Evolutionary conservation across 306 rosid genomes (phyloP).

Genomic region (Rosa rugosa): DNA sequence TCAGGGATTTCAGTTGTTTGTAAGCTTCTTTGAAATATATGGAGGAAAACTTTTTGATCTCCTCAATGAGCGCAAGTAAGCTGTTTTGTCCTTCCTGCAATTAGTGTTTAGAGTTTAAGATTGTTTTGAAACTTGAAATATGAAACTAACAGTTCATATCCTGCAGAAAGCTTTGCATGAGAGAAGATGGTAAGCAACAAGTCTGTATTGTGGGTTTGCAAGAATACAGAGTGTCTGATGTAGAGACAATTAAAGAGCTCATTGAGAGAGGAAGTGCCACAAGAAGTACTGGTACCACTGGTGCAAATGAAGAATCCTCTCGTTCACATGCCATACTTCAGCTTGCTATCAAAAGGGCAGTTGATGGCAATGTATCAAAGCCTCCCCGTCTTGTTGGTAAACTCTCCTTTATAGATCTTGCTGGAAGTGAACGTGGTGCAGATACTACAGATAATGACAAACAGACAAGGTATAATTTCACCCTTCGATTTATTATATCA

Average conservation of each 20-base stretch:
- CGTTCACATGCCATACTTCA: constrained; percentile 99
- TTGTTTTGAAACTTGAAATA: constrained; percentile 20
- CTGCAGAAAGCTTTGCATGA: constrained; percentile 94
- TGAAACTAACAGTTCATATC: constrained; percentile 22
- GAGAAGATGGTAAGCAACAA: constrained; percentile 98
- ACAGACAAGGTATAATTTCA: constrained; percentile 69
- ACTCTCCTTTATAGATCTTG: constrained; percentile 98
- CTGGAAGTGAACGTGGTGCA: constrained; percentile 99
- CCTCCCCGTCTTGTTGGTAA: constrained; percentile 91
- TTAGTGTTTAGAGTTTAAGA: constrained; percentile 8
- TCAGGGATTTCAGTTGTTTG: constrained; percentile 88
- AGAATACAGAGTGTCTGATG: constrained; percentile 91
- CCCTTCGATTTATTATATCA: constrained; percentile 1
- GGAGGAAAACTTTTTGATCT: constrained; percentile 98
- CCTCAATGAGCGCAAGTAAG: constrained; percentile 92
- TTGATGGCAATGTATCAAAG: constrained; percentile 81
- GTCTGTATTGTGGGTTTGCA: constrained; percentile 99
- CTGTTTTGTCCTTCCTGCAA: constrained; percentile 19
- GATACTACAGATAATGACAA: constrained; percentile 98
- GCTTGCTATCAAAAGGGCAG: constrained; percentile 86
- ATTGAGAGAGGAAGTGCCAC: constrained; percentile 93
- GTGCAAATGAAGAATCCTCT: constrained; percentile 99
- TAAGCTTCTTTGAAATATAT: constrained; percentile 98
- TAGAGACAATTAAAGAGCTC: constrained; percentile 87
- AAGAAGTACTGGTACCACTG: constrained; percentile 96